Evolutionary conservation across 2,329 filamentous ascomycete species (phyloP), one percentile per base, ranked within the genome.

Genomic region (Davidsoniella virescens): DNA sequence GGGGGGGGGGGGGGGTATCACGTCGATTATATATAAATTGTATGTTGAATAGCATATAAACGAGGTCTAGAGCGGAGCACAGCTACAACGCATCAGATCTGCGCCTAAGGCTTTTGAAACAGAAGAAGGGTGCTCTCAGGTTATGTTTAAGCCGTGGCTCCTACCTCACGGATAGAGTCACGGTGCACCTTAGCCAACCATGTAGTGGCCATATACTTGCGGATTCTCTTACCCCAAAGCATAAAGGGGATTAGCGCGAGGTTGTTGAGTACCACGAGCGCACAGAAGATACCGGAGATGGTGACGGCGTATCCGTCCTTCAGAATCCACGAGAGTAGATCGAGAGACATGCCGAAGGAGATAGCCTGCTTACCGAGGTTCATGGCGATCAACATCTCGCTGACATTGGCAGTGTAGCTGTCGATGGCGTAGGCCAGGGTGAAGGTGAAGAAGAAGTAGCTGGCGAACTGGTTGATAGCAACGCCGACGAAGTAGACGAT

Each of bases 341-440:
- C 64, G 47, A 70, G 61, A 3, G 69, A 68, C 59, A 75, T 67
- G 1, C 70, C 71, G 54, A 75, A 75, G 51, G 67, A 71, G 47
- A 75, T 72, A 2, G 71, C 70, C 60, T 75, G 71, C 58, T 75
- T 75, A 9, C 72, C 72, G n/a, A 75, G 57, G 55, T 74, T 74
- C 67, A 75, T 75, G 2, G 71, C 71, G 53, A 75, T 78, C 9
- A 79, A 66, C 75, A 78, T 78, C 62, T 79, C 75, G 20, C 69
- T 71, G n/a, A 74, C 72, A 55, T 78, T 75, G 33, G 69, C 65
- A 17, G 70, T 71, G 60, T 79, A 76, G 48, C 67, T 71, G 57
- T 79, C 75, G 37, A 79, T 70, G 1, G 75, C 74, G 56, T 80
- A 79, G 2, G 75, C 75, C 7, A 80, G 65, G 9, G 73, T 72